These are phyloP conservation scores for Cordyceps cicadae DNA, from an alignment of 2,329 filamentous ascomycete species.

Conservation along the genomic window DNA sequence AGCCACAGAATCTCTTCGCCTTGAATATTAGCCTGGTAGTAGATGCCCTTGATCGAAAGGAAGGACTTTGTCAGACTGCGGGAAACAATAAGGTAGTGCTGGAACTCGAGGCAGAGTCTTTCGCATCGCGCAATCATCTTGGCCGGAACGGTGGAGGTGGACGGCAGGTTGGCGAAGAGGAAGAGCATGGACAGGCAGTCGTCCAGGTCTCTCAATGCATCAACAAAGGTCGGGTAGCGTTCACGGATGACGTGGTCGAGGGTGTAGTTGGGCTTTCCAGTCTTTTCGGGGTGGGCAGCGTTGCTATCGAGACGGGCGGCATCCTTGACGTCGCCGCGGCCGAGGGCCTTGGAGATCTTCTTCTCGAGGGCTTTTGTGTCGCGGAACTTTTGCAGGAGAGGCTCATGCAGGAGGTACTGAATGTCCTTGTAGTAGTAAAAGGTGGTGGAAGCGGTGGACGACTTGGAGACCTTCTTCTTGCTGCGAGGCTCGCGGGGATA, in stretches of 20 bases:
- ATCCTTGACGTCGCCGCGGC: conserved; percentile 82
- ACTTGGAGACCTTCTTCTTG: conserved; percentile 94
- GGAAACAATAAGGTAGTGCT: conserved; percentile 92
- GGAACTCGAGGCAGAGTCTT: conserved; percentile 86
- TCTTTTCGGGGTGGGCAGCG: conserved; percentile 81
- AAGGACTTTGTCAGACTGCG: conserved; percentile 92
- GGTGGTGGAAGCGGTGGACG: conserved; percentile 80
- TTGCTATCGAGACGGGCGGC: conserved; percentile 80
- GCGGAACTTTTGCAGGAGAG: conserved; percentile 85
- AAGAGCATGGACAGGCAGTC: conserved; percentile 96
- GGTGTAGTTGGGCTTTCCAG: conserved; percentile 78
- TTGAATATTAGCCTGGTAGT: conserved; percentile 96
- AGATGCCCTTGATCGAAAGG: conserved; percentile 97
- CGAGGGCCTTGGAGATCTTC: conserved; percentile 90
- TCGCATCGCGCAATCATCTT: conserved; percentile 97
- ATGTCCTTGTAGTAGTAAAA: conserved; percentile 94
- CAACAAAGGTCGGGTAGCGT: conserved; percentile 93
- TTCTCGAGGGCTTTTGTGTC: conserved; percentile 95
- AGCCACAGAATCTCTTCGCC: conserved; percentile 96
- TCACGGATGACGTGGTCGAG: conserved; percentile 97
- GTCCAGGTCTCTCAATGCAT: conserved; percentile 88
- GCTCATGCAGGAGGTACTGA: conserved; percentile 95
- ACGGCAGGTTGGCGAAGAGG: conserved; percentile 92
- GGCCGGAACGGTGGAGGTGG: conserved; percentile 77
- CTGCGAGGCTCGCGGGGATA: conserved; percentile 95